phyloP scores from a whole-genome alignment of 73 alveolate genomes.

The Breviolum minutum region DNA sequence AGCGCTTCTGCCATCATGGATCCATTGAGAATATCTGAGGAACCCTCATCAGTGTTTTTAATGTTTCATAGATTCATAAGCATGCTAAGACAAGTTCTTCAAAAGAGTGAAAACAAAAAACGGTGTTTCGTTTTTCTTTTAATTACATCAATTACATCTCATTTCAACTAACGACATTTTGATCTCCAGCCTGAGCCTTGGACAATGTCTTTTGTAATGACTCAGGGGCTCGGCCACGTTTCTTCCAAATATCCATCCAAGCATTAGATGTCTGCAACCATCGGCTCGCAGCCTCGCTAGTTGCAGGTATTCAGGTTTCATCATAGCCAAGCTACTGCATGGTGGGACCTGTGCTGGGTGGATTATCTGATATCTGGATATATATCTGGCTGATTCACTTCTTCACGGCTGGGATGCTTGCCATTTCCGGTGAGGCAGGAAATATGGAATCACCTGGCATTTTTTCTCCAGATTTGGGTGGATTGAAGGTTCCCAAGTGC shows the following conservation, averaged over 20 bases:
- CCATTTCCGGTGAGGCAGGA: no score
- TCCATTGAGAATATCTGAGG: no score
- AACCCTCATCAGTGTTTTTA: neutral
- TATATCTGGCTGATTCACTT: no score
- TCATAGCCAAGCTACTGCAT: no score
- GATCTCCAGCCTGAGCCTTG: neutral
- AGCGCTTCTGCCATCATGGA: neutral
- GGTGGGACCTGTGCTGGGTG: no score
- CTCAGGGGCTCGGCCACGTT: constrained; percentile 45
- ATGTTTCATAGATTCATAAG: neutral
- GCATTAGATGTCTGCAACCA: constrained; percentile 84
- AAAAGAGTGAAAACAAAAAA: neutral
- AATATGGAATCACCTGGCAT: no score
- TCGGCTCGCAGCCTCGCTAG: constrained; percentile 55
- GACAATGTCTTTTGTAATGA: neutral
- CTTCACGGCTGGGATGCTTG: no score
- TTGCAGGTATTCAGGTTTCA: neutral
- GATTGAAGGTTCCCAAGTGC: no score
- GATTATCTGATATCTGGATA: no score
- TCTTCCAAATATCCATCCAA: constrained; percentile 72
- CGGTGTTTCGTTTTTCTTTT: neutral
- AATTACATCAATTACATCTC: neutral
- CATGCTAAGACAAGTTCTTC: neutral
- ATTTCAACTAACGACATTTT: no score
- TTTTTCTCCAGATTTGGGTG: no score